Evolutionary conservation across 805 yeast genomes (phyloP), one percentile per base, ranked within the genome.

Genomic region (Candida awuae): DNA sequence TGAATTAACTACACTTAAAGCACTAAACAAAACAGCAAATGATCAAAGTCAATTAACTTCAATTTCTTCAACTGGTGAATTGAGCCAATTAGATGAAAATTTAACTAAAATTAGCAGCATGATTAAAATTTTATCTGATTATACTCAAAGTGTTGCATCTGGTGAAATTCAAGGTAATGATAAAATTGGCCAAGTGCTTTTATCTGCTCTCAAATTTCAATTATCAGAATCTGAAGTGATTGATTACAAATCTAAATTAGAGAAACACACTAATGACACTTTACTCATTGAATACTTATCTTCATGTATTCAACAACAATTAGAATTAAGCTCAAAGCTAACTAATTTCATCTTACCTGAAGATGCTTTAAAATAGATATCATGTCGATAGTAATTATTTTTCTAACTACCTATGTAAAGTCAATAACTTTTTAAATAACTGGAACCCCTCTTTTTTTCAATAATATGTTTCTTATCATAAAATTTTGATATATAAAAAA

Each of bases 251-350:
- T 61, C 68, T 47, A 70, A 77, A 45, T 77, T 84, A 68, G 76
- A 75, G 55, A 69, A 73, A 27, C 87, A 84, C 58, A 68, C 80
- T 56, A 86, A 84, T 59, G 95, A 86, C 53, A 77, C 85, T 31
- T 68, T 83, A 45, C 75, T 85, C 77, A 73, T 86, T 46, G 90
- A 84, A 56, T 83, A 80, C 56, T 70, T 86, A 61, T 80, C 94
- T 41, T 77, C 80, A 49, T 83, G 92, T 39, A 77, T 86, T 51
- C 84, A 82, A 65, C 82, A 86, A 47, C 95, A 86, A 65, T 71
- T 84, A 47, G 88, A 82, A 58, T 68, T 82, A 54, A 76, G 86
- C 53, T 77, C 86, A 34, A 77, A 83, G 58, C 70, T 84, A 53
- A 78, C 85, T 34, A 75, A 80, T 26, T 57, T 70, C 42, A 64